Percentiles rank a stretch among this genome's conserved stretches.
phyloP scores from a whole-genome alignment of 2,329 filamentous ascomycete genomes.

The Aspergillus transmontanensis region DNA sequence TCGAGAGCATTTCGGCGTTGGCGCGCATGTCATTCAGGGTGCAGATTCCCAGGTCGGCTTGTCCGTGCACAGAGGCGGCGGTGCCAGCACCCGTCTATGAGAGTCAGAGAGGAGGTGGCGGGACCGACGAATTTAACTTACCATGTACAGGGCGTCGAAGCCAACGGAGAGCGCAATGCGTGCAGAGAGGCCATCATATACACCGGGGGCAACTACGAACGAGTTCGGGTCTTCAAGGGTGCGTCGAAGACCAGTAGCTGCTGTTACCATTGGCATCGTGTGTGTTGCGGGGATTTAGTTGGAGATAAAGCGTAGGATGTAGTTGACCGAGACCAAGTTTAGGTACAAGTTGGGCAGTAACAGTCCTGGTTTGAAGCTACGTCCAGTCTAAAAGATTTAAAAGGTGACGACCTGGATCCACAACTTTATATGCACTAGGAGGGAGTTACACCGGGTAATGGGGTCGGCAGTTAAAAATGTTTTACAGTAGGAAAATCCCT shows the following conservation, averaged over 20 bases:
- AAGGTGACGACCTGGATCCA: background rate
- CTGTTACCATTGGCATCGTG: slow-evolving; percentile 28
- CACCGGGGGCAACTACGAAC: slow-evolving; percentile 51
- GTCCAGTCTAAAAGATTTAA: too few relatives aligned
- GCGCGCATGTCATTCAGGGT: slow-evolving; percentile 56
- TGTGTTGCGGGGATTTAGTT: slow-evolving; percentile 9
- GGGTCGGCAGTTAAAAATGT: background rate
- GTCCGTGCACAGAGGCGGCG: slow-evolving; percentile 51
- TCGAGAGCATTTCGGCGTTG: slow-evolving; percentile 58
- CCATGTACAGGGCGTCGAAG: slow-evolving; percentile 57
- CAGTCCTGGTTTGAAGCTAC: background rate
- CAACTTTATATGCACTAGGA: background rate
- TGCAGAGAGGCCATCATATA: slow-evolving; percentile 56
- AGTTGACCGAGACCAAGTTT: background rate
- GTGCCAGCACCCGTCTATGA: slow-evolving; percentile 56
- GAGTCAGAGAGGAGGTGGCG: background rate
- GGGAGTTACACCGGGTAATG: background rate
- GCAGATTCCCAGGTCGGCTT: slow-evolving; percentile 54
- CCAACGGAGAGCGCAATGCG: slow-evolving; percentile 52
- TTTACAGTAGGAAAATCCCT: background rate
- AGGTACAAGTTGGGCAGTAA: background rate
- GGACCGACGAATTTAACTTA: slow-evolving; percentile 22
- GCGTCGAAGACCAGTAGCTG: slow-evolving; percentile 37
- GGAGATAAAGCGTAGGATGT: background rate
- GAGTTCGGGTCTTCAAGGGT: slow-evolving; percentile 35